Evolutionary conservation across 495 filamentous ascomycete species (phyloP).

Genomic region (Aspergillus leporis): DNA sequence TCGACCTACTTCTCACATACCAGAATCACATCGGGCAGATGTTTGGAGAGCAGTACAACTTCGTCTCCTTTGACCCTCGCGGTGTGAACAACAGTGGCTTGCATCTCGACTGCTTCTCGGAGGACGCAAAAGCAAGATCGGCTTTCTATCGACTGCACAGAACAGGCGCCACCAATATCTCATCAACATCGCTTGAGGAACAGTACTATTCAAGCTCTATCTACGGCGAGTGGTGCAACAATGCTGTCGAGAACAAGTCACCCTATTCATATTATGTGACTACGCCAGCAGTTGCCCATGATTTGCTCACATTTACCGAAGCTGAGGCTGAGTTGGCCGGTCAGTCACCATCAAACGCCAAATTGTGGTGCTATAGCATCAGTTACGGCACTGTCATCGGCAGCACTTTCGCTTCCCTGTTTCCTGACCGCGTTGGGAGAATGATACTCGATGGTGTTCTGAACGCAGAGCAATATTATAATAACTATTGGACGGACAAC

Average conservation of each 20-base stretch:
- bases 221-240: conserved; percentile 33
- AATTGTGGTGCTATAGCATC: conserved; percentile 56
- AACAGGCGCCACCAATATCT: conserved; percentile 27
- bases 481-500: conserved; percentile 37
- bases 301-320: conserved; percentile 39
- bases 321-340: conserved; percentile 23
- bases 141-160: conserved; percentile 24
- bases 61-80: conserved; percentile 50
- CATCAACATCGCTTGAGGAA: conserved; percentile 27
- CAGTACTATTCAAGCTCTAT: conserved; percentile 35
- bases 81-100: conserved; percentile 43
- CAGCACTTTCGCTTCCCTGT: conserved; percentile 49
- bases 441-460: conserved; percentile 48
- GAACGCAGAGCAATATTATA: conserved; percentile 40
- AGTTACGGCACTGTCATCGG: conserved; percentile 64
- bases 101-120: conserved; percentile 36
- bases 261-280: conserved; percentile 38
- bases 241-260: conserved; percentile 24
- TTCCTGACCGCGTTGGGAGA: conserved; percentile 40
- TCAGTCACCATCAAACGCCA: conserved; percentile 22
- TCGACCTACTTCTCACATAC: conserved; percentile 26
- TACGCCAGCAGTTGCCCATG: conserved; percentile 36
- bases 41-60: conserved; percentile 43
- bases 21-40: conserved; percentile 24
- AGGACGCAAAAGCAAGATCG: conserved; percentile 22